Evolutionary conservation across 768 basidiomycete genomes (phyloP).

Genomic region (Pleurotus pulmonarius): DNA sequence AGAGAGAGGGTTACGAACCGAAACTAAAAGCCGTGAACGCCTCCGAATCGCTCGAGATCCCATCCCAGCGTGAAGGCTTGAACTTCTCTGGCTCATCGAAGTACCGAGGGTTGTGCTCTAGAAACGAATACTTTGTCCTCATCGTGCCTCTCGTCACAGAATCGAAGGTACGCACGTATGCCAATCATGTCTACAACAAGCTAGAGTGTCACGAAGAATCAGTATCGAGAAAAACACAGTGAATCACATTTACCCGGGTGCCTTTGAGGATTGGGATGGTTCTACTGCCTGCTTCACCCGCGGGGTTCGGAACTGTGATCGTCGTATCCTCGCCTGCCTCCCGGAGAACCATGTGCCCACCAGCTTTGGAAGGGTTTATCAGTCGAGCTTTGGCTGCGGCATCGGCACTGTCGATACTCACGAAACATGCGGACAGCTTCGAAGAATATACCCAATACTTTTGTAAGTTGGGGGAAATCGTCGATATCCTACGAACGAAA

Average conservation of each 20-base stretch:
- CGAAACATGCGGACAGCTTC: constrained; percentile 44
- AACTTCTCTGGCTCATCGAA: too few species aligned
- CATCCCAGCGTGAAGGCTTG: too few species aligned
- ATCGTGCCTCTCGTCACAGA: not conserved
- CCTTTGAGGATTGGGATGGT: constrained; percentile 37
- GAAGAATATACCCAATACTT: constrained; percentile 40
- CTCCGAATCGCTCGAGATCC: too few species aligned
- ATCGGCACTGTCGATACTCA: constrained; percentile 19
- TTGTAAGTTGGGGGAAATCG: constrained; percentile 36
- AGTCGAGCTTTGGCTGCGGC: too few species aligned
- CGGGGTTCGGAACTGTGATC: constrained; percentile 35
- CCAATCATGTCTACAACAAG: constrained; percentile 44
- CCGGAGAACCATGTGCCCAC: constrained; percentile 36
- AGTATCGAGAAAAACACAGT: too few species aligned
- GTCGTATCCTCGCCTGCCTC: constrained; percentile 40
- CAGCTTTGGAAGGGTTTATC: constrained; percentile 21
- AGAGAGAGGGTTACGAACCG: too few species aligned
- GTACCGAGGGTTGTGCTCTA: too few species aligned
- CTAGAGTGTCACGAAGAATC: too few species aligned
- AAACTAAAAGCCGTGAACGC: too few species aligned
- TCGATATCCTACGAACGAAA: constrained; percentile 27
- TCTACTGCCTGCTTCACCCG: constrained; percentile 32
- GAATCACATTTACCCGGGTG: constrained; percentile 17
- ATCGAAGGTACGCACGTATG: constrained; percentile 33
- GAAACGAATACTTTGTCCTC: too few species aligned